Evolutionary conservation across 495 filamentous ascomycete species (phyloP).

Genomic region (Hyaloscypha variabilis): DNA sequence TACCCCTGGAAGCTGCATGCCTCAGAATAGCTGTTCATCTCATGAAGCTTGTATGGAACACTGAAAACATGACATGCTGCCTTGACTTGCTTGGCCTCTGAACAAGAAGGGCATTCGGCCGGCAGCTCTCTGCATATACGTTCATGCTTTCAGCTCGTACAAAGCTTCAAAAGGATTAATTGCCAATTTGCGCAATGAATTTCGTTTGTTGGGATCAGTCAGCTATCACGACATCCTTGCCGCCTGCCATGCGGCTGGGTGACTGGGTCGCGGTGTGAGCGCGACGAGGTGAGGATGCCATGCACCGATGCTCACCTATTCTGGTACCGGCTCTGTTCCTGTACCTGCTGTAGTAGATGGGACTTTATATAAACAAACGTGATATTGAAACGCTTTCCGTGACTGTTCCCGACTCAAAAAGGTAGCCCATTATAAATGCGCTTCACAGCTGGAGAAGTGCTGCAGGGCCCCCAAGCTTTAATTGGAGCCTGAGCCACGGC

Average conservation of each 20-base stretch:
- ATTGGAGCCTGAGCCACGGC: not conserved
- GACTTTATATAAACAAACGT: not conserved
- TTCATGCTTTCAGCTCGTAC: not conserved
- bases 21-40: constrained; percentile 12
- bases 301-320: too few species aligned
- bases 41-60: constrained; percentile 15
- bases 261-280: not conserved
- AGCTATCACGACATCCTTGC: not conserved
- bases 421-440: not conserved
- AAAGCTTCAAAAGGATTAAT: not conserved
- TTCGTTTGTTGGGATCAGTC: not conserved
- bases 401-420: not conserved
- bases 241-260: not conserved
- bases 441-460: not conserved
- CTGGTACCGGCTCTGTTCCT: too few species aligned
- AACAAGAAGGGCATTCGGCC: not conserved
- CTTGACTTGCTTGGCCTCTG: not conserved
- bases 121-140: not conserved
- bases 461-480: not conserved
- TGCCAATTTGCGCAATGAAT: not conserved
- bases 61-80: constrained; percentile 2
- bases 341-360: too few species aligned
- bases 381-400: not conserved
- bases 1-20: constrained; percentile 13
- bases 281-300: not conserved